phyloP scores from a whole-genome alignment of 2,329 filamentous ascomycete genomes.

The Colletotrichum sp. region DNA sequence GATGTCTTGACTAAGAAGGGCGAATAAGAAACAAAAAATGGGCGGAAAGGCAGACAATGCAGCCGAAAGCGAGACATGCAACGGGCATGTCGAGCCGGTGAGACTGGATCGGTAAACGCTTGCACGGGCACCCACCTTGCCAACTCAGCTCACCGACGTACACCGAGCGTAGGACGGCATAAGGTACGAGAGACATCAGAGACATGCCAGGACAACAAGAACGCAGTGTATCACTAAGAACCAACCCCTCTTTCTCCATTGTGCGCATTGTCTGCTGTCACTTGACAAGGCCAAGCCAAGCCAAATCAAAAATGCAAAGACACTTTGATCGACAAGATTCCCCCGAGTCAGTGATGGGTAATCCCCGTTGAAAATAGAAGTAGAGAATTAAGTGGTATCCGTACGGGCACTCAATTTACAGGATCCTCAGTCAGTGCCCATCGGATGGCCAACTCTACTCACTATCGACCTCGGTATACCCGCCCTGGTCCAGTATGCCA shows the following conservation, averaged over 20 bases:
- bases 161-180: not conserved
- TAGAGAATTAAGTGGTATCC: not conserved
- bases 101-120: not conserved
- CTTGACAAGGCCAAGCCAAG: constrained; percentile 1
- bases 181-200: not conserved
- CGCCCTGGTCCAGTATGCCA: not conserved
- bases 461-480: not conserved
- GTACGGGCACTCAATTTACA: not conserved
- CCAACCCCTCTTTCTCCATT: not conserved
- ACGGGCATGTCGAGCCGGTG: constrained; percentile 9
- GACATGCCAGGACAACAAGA: not conserved
- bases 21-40: constrained; percentile 1
- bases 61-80: constrained; percentile 10
- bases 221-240: not conserved
- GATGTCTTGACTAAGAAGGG: constrained; percentile 1
- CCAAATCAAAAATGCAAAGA: not conserved
- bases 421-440: not conserved
- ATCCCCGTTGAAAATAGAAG: constrained; percentile 16
- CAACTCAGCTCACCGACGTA: constrained; percentile 8
- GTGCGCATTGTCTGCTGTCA: constrained; percentile 12
- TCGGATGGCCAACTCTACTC: not conserved
- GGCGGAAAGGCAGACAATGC: not conserved
- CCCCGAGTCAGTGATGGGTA: constrained; percentile 17
- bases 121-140: not conserved
- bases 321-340: constrained; percentile 16